Conservation (phyloP, 305 asterid species). For the Fraxinus ornus region DNA sequence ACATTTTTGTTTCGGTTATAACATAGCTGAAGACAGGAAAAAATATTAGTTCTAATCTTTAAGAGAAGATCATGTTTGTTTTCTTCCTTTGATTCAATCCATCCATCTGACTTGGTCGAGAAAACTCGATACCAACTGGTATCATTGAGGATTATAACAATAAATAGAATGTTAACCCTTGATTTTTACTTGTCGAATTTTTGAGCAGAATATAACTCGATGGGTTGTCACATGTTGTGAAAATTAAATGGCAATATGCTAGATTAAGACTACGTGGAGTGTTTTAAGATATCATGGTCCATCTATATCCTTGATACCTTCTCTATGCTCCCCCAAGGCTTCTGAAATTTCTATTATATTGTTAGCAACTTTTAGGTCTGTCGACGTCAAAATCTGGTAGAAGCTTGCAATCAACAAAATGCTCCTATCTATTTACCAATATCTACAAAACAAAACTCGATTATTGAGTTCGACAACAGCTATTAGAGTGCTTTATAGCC, state of each 20-base stretch:
- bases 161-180: too few relatives aligned
- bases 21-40: not conserved
- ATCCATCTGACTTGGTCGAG: not conserved
- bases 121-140: not conserved
- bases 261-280: not conserved
- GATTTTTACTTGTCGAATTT: too few relatives aligned
- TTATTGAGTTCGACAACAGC: not conserved
- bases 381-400: not conserved
- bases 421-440: not conserved
- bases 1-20: not conserved
- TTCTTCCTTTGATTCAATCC: not conserved
- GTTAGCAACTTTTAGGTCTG: not conserved
- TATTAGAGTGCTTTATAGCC: not conserved
- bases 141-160: not conserved
- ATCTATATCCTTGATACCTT: not conserved
- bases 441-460: not conserved
- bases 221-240: not conserved
- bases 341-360: not conserved
- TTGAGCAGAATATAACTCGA: not conserved
- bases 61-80: not conserved
- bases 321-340: not conserved
- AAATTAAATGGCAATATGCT: not conserved
- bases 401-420: not conserved
- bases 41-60: not conserved
- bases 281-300: not conserved